A percentile compares a stretch with the other conserved stretches of the same genome.
These are phyloP conservation scores for Syncephalis plumigaleata DNA, from an alignment of 371 early-diverging fungal species.

Conservation along the genomic window DNA sequence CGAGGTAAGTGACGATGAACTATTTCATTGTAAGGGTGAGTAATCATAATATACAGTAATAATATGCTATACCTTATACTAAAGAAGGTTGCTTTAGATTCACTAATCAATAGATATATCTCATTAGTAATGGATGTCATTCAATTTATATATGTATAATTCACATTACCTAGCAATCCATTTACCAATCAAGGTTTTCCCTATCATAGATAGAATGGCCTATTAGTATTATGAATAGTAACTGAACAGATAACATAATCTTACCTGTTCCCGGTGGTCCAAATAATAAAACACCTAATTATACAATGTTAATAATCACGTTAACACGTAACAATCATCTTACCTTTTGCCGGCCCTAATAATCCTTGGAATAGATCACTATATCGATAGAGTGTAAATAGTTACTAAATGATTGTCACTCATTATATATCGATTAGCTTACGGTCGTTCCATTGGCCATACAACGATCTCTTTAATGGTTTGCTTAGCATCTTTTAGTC, in stretches of 20 bases:
- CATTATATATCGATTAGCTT: slow-evolving; percentile 10
- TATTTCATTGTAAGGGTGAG: background rate
- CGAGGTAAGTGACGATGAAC: slow-evolving; percentile 75
- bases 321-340: slow-evolving; percentile 7
- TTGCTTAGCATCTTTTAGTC: slow-evolving; percentile 71
- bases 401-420: too few species aligned
- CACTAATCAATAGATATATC: slow-evolving; percentile 13
- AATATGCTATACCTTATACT: slow-evolving; percentile 33
- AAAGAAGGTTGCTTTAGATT: slow-evolving; percentile 80
- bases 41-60: background rate
- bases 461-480: slow-evolving; percentile 64
- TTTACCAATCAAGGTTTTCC: slow-evolving; percentile 86
- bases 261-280: slow-evolving; percentile 69
- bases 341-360: slow-evolving; percentile 75
- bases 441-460: slow-evolving; percentile 81
- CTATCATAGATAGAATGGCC: slow-evolving; percentile 15
- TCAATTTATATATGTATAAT: too few species aligned
- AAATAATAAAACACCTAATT: slow-evolving; percentile 40
- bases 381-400: background rate
- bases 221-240: slow-evolving; percentile 8
- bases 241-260: too few species aligned
- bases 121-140: background rate
- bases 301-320: background rate
- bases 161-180: slow-evolving; percentile 64
- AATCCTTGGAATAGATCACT: slow-evolving; percentile 69